A percentile compares a stretch with the other conserved stretches of the same genome.
phyloP scores from a whole-genome alignment of 148 eudicot genomes.

The Chenopodium formosanum region DNA sequence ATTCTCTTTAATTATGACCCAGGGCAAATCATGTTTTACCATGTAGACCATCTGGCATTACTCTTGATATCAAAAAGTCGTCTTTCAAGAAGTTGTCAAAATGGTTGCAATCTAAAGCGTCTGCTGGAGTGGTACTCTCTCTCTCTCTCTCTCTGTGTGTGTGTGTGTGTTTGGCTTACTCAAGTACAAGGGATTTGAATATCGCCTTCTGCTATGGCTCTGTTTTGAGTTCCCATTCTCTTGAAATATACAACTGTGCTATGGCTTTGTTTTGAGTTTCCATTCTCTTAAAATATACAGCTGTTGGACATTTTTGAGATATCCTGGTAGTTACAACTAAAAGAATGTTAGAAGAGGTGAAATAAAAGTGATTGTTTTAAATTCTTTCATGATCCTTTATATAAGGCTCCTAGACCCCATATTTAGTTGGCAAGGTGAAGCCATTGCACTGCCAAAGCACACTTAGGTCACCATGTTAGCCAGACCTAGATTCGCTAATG shows the following conservation, averaged over 20 bases:
- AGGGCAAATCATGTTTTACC: conserved; percentile 91
- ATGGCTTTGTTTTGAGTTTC: not conserved
- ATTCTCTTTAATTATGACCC: conserved; percentile 29
- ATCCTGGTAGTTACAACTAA: too few species aligned
- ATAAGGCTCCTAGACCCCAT: too few species aligned
- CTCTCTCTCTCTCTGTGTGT: not conserved
- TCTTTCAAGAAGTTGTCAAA: conserved; percentile 89
- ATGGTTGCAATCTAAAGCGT: conserved; percentile 85
- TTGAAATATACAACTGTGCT: not conserved
- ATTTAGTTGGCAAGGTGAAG: too few species aligned
- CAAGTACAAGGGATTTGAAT: not conserved
- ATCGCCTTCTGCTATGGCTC: not conserved
- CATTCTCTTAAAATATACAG: not conserved
- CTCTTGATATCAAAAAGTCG: conserved; percentile 85
- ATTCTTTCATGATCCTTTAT: too few species aligned
- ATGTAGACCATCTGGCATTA: conserved; percentile 81
- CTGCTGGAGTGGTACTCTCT: conserved; percentile 61
- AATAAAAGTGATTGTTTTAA: too few species aligned
- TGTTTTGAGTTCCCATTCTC: not conserved
- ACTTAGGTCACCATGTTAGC: too few species aligned
- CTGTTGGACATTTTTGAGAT: too few species aligned
- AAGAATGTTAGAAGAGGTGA: too few species aligned
- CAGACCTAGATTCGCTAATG: too few species aligned
- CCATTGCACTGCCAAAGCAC: too few species aligned
- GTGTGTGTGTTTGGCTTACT: not conserved